Base-by-base conservation (phyloP, 495 filamentous ascomycete genomes). In the Melanomma pulvis-pyrius region DNA sequence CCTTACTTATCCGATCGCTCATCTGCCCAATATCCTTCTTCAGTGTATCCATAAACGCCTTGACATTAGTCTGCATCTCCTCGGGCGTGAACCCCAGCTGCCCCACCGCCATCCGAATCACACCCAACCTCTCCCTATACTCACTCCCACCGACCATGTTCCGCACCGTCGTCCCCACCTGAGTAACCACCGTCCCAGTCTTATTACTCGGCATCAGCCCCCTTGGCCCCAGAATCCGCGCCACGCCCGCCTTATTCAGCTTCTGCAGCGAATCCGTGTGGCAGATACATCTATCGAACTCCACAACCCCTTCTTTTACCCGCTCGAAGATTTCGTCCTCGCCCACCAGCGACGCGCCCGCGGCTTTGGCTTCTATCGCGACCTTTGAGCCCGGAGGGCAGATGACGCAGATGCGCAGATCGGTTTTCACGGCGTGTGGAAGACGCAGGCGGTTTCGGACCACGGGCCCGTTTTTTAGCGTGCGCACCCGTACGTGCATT, bases 161-260 rank as follows among this genome's bases (percentile, higher is more conserved):
- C 61, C 84, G 84, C 58, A 97, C 88, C 17, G 87, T 80, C 2
- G 78, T 64, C 44, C 82, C 83, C 4, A 96, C 83, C 77, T 94
- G 87, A 74, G 83, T 90, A 12, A 94, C 92, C 56, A 98, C 87
- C 1, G 94, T 97, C 58, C 90, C 92, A 24, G 82, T 83, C 82
- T 96, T 98, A 54, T 80, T 77, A 73, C 84, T 94, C 22, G 94
- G 94, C 96, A 98, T 97, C 73, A 98, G 77, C 9, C 92, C 92
- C 73, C 83, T 84, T 17, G 94, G 94, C 74, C 94, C 94, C 12
- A 98, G 82, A 47, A 97, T 84, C 71, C 88, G 84, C 54, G 88
- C 93, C 61, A 98, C 74, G 2, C 80, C 83, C 28, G 90, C 88
- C 78, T 92, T 92, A 75, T 89, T 89, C 67, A 97, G 79, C 26